Base-by-base conservation (phyloP, 1,284 basidiomycete species). In the Boletus sp. region DNA sequence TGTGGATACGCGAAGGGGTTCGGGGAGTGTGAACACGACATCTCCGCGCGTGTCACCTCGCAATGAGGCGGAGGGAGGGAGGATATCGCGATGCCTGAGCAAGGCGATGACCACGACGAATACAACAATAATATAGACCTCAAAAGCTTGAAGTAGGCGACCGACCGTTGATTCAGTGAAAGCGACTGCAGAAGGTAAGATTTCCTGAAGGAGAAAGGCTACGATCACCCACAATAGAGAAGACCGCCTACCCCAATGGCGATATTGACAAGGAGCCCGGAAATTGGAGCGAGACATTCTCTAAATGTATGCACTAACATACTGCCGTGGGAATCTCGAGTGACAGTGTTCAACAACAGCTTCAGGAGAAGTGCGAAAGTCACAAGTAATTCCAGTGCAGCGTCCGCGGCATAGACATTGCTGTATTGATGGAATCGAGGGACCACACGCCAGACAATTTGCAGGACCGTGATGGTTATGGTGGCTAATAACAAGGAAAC, bases 91-190 rank as follows among this genome's bases (percentile, higher is more conserved):
- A 45, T 61, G 47, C 27, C 33, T 61, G 48, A 81, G 76, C 67
- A 89, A 84, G 33, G 79, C 73, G 36, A 73, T 68, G 44, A 87
- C 75, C 58, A 87, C 78, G 59, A 80, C 72, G 65, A 80, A 83
- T 24, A 89, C 73, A 53, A 88, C 76, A 42, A 86, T 69, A 46
- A 85, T 77, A 66, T 86, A 91, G n/a, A 86, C 61, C 65, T 88
- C 85, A 47, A 85, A 71, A 18, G 84, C 84, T 64, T 86, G 84
- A 57, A 91, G 77, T 64, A 91, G 83, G 44, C 86, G 84, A n/a
- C 88, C 89, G 6, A 88, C 73, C 9, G 79, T 77, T 12, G 83
- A 83, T 70, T 91, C 89, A 2, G 88, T 82, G 65, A 90, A 89
- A 56, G 78, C 73, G 66, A 86, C 88, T 91, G 60, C 9, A 33